Conservation (phyloP, 108 stramenopile genomes). For the Parietichytrium sp. region DNA sequence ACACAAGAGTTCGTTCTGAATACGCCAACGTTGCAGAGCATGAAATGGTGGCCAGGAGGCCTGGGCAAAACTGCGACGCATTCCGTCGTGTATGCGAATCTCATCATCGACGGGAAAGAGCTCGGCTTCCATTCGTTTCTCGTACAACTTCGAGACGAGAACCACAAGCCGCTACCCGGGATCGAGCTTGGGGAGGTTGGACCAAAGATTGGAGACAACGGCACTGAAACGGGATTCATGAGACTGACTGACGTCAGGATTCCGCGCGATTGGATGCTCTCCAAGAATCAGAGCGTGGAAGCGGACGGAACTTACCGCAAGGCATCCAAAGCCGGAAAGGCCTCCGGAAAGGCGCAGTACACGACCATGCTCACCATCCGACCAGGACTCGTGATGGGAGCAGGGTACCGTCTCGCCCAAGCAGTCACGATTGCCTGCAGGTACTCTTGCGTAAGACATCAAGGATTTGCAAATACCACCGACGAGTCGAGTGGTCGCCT, state of each 20-base stretch:
- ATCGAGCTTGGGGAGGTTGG: not conserved
- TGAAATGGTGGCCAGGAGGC: slow-evolving; percentile 93
- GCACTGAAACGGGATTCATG: slow-evolving; percentile 39
- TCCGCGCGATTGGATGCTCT: not conserved
- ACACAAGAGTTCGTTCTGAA: slow-evolving; percentile 76
- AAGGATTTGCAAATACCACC: slow-evolving; percentile 14
- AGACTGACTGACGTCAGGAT: slow-evolving; percentile 1
- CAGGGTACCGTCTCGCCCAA: not conserved
- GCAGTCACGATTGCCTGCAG: slow-evolving; percentile 36
- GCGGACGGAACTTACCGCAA: not conserved
- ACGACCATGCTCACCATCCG: slow-evolving; percentile 21
- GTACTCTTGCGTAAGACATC: slow-evolving; percentile 21
- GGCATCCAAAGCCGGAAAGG: not conserved
- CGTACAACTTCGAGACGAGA: slow-evolving; percentile 41
- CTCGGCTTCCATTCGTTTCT: slow-evolving; percentile 37
- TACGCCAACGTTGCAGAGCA: slow-evolving; percentile 77
- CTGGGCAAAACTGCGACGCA: slow-evolving; percentile 87
- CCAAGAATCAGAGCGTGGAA: not conserved
- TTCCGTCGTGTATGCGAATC: slow-evolving; percentile 91
- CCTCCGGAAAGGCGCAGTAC: slow-evolving; percentile 32
- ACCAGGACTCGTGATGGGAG: not conserved
- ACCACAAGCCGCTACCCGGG: not conserved
- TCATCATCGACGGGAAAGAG: slow-evolving; percentile 66
- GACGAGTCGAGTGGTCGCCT: not conserved
- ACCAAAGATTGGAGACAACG: slow-evolving; percentile 35